Evolutionary conservation across 768 basidiomycete genomes (phyloP).

Genomic region (Coprinopsis strossmayeri): DNA sequence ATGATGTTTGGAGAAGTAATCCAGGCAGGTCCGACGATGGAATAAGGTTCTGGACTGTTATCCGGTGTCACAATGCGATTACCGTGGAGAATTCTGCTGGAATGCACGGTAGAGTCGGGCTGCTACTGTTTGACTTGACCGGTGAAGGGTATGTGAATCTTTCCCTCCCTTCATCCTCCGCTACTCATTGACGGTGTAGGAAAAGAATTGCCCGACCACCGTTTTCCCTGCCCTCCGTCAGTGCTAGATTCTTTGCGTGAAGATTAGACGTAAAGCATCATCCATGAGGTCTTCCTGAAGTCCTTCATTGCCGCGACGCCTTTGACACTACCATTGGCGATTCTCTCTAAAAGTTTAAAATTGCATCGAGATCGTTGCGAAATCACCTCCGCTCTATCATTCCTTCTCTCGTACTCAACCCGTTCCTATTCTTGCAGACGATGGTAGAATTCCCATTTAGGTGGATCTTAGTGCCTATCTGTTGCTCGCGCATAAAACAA

Average conservation of each 20-base stretch:
- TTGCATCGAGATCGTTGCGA: neutral
- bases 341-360: conserved; percentile 9
- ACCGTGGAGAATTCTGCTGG: neutral
- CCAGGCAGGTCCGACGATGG: neutral
- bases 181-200: no score
- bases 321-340: conserved; percentile 3
- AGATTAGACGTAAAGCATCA: conserved; percentile 9
- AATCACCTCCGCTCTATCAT: neutral
- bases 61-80: no score
- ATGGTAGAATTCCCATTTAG: no score
- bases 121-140: no score
- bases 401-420: neutral
- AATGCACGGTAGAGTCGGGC: no score
- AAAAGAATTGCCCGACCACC: no score
- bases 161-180: no score
- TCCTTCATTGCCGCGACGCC: conserved; percentile 4
- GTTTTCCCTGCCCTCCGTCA: no score
- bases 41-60: no score
- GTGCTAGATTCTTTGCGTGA: neutral
- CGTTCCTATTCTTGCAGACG: neutral
- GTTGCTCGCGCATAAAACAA: no score
- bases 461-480: no score
- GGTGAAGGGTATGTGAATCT: no score
- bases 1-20: neutral
- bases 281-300: neutral